Percentiles rank a stretch among this genome's conserved stretches.
Evolutionary conservation across 345 rosid genomes (phyloP).

Genomic region (Brassica rapa): DNA sequence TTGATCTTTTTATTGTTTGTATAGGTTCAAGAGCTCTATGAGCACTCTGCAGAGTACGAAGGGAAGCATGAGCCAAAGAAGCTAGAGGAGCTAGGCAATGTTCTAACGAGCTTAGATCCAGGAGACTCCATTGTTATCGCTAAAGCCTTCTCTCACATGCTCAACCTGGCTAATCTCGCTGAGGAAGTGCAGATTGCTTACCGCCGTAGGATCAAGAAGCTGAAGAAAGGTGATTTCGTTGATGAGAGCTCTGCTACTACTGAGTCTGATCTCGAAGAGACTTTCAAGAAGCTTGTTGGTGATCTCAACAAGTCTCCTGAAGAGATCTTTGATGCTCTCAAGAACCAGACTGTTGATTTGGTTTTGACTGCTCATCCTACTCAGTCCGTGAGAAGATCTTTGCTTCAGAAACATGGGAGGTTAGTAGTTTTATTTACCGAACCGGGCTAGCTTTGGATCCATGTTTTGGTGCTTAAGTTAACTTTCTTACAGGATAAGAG

Average conservation of each 20-base stretch:
- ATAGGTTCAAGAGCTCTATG: slow-evolving; percentile 96
- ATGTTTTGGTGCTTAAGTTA: slow-evolving; percentile 17
- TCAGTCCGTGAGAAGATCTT: slow-evolving; percentile 90
- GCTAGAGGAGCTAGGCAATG: slow-evolving; percentile 83
- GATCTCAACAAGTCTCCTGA: slow-evolving; percentile 86
- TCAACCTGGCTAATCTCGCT: slow-evolving; percentile 92
- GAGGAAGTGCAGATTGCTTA: slow-evolving; percentile 97
- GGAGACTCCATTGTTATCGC: slow-evolving; percentile 91
- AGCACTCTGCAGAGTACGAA: slow-evolving; percentile 92
- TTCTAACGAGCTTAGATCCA: slow-evolving; percentile 84
- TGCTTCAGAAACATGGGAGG: slow-evolving; percentile 97
- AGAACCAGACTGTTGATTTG: slow-evolving; percentile 96
- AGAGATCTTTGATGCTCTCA: slow-evolving; percentile 90
- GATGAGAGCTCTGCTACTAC: slow-evolving; percentile 90
- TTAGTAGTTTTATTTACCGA: slow-evolving; percentile 11
- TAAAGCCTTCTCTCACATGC: slow-evolving; percentile 93
- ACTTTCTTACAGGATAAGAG: slow-evolving; percentile 61
- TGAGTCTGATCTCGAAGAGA: slow-evolving; percentile 93
- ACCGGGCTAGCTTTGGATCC: not conserved
- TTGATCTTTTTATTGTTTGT: slow-evolving; percentile 3
- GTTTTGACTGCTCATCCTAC: slow-evolving; percentile 99
- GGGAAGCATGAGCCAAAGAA: slow-evolving; percentile 73
- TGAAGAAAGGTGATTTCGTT: slow-evolving; percentile 80
- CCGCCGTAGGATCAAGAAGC: slow-evolving; percentile 74
- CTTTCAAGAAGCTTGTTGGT: slow-evolving; percentile 79